Conservation (phyloP, 441 rosid species). For the Flueggea neowawraea region DNA sequence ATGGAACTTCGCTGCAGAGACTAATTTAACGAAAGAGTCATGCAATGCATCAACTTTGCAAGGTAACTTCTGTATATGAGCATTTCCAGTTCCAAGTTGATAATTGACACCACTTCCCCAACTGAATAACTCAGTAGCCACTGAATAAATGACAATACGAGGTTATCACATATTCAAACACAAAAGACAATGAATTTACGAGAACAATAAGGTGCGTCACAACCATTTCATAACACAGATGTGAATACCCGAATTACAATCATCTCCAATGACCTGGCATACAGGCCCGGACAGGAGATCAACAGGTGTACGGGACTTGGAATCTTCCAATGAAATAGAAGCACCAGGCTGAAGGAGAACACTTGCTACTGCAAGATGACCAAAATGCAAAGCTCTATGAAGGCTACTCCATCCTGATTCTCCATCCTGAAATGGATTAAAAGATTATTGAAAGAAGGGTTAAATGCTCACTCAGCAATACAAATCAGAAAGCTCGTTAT, state of each 20-base stretch:
- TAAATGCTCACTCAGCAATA: too few species aligned
- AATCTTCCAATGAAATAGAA: conserved; percentile 71
- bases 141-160: conserved; percentile 26
- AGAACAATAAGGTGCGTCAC: conserved; percentile 14
- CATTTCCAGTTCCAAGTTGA: conserved; percentile 97
- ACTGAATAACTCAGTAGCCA: conserved; percentile 87
- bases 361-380: conserved; percentile 97
- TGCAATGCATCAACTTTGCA: conserved; percentile 93
- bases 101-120: conserved; percentile 99
- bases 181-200: conserved; percentile 2
- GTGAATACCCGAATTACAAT: conserved; percentile 50
- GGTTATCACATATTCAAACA: conserved; percentile 13
- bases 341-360: conserved; percentile 81
- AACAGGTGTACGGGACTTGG: conserved; percentile 69
- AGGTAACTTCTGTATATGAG: conserved; percentile 86
- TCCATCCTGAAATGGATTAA: conserved; percentile 71
- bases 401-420: conserved; percentile 99
- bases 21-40: conserved; percentile 60
- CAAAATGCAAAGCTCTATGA: conserved; percentile 96
- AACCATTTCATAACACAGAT: conserved; percentile 14
- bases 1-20: conserved; percentile 97
- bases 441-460: not conserved
- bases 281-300: conserved; percentile 97
- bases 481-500: too few species aligned
- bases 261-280: conserved; percentile 53